Evolutionary conservation across 1,284 basidiomycete species (phyloP), one percentile per base, ranked within the genome.

Genomic region (Rhizopogon parksii): DNA sequence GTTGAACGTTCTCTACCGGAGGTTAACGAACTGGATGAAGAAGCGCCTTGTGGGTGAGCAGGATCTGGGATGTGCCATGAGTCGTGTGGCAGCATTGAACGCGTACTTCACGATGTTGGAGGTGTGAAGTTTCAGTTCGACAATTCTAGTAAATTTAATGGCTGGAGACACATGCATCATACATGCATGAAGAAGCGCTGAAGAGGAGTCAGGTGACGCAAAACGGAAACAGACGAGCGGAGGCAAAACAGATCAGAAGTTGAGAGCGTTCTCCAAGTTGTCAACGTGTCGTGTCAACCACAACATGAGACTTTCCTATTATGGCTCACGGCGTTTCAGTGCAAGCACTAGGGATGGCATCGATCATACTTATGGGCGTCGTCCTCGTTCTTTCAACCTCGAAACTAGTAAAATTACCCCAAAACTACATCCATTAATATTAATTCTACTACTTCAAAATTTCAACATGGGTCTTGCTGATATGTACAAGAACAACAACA

Each of bases 251-350:
- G 25, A 46, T 24, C 21, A 24, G 49, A 42, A 36, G 9, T 32
- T 27, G 30, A 52, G 36, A 43, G 17, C 42, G 39, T 25, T 36
- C 27, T 24, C 19, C 21, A 15, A 47, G 21, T 19, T 19, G 21
- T 24, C 21, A 24, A 24, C 21, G 39, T 51, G 40, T 58, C 57
- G 8, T 27, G 8, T 19, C 19, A 30, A 9, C 17, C 17, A 37
- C 15, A 17, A 37, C 35, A 35, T 6, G 17, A 12, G 9, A 36
- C 36, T 36, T 36, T 36, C 36, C 36, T 36, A 36, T 36, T 36
- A 4, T 36, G 5, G 36, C 36, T 36, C 4, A 36, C 36, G 1
- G 1, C 25, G 2, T 27, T 27, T 27, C 27, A 27, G 8, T 9
- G 27, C 7, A 27, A 27, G 27, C 27, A 27, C 8, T 19, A 19